Evolutionary conservation across 352 stramenopile species (phyloP), one percentile per base, ranked within the genome.

Genomic region (Phytophthora colocasiae): DNA sequence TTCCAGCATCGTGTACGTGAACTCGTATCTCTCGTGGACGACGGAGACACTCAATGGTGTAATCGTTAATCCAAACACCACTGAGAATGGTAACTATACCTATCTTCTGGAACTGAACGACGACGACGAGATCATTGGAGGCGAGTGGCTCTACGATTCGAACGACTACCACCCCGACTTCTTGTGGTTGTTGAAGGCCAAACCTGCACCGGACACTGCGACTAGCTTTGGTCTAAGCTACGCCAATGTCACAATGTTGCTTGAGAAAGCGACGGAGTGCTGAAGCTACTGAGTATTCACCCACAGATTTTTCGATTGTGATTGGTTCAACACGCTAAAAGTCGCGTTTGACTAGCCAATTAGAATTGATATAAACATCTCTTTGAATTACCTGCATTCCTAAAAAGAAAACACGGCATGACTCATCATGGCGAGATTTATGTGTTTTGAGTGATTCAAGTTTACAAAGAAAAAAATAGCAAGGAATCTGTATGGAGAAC

Each of bases 111-210:
- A 71, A 45, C 17, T 75, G 46, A 55, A 75, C 43, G 40, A 48
- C 17, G 27, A 29, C 6, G 53, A 67, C 15, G 47, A 71, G 48
- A 75, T 75, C 41, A 47, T 75, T 24, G 67, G 67, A 38, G 67
- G 67, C 12, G 67, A 75, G 38, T 71, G 67, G 67, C 49, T 75
- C 6, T 62, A 55, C 40, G 48, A 67, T 9, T 69, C 57, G 22
- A 58, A 64, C 15, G 50, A 67, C 26, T 48, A 68, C 44, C 67
- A 75, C 55, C 67, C 67, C 6, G 67, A 75, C 34, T 75, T 75
- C 48, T 19, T 75, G 27, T 75, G 67, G 67, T 12, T 75, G 10
- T 3, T 36, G 17, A 65, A 40, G 6, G 19, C 19, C 1, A 67
- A 64, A 15, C 63, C 69, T 4, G 29, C 36, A n/a, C 41, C 39